phyloP scores from a whole-genome alignment of 2,329 filamentous ascomycete species.

The Dothistroma septosporum region DNA sequence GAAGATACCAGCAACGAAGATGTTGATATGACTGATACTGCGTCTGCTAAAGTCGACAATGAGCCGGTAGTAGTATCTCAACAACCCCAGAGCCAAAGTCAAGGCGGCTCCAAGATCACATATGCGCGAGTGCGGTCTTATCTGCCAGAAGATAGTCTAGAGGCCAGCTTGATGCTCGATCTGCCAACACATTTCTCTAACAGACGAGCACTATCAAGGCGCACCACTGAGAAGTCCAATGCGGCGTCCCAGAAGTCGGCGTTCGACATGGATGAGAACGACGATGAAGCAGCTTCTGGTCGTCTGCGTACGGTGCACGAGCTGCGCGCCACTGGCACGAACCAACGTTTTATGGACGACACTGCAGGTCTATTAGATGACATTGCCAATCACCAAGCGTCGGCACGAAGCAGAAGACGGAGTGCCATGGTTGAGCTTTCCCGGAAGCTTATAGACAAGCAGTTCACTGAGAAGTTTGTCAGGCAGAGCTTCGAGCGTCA shows the following conservation, averaged over 20 bases:
- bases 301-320: conserved; percentile 58
- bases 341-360: conserved; percentile 54
- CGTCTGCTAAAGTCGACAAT: not conserved
- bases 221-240: conserved; percentile 12
- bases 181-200: conserved; percentile 29
- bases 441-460: conserved; percentile 53
- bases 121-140: conserved; percentile 57
- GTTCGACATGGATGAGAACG: conserved; percentile 44
- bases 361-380: conserved; percentile 57
- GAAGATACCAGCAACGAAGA: conserved; percentile 15
- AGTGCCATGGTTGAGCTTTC: conserved; percentile 55
- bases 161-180: conserved; percentile 34
- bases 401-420: conserved; percentile 46
- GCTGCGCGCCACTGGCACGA: conserved; percentile 55
- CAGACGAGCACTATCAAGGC: conserved; percentile 10
- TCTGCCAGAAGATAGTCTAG: conserved; percentile 49
- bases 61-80: conserved; percentile 12
- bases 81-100: conserved; percentile 14
- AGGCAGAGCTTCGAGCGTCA: conserved; percentile 68
- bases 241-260: conserved; percentile 26
- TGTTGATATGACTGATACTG: conserved; percentile 16
- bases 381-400: conserved; percentile 45
- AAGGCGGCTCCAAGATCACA: conserved; percentile 47
- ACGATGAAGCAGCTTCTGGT: conserved; percentile 41
- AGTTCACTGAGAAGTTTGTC: conserved; percentile 65